phyloP scores from a whole-genome alignment of 345 rosid genomes.

The Schrenkiella parvula region DNA sequence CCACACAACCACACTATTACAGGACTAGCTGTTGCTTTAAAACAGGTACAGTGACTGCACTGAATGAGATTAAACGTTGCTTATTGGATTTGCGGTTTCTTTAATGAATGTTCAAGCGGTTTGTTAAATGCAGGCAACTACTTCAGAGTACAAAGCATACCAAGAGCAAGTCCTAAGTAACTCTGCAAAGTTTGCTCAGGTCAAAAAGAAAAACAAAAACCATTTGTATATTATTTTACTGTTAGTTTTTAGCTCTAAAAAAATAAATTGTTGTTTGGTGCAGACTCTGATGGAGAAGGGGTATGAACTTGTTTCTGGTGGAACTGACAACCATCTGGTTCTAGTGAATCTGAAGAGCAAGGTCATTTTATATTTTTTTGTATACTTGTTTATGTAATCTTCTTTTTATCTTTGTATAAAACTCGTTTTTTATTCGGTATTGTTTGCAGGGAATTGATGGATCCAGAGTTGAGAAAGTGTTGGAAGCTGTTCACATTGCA shows the following conservation, averaged over 20 bases:
- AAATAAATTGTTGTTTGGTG: conserved; percentile 21
- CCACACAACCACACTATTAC: conserved; percentile 98
- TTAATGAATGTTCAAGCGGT: background rate
- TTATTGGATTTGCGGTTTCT: background rate
- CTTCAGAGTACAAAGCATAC: conserved; percentile 92
- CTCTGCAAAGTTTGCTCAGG: conserved; percentile 82
- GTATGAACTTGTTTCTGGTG: conserved; percentile 95
- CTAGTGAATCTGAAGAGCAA: conserved; percentile 90
- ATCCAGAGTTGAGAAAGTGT: conserved; percentile 93
- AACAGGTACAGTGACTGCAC: conserved; percentile 49
- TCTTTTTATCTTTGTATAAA: background rate
- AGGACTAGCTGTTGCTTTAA: conserved; percentile 94
- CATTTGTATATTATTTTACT: background rate
- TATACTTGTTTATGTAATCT: background rate
- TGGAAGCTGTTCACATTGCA: conserved; percentile 97
- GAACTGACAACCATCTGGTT: conserved; percentile 96
- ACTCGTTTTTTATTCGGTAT: background rate
- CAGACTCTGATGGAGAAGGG: conserved; percentile 67
- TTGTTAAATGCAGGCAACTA: conserved; percentile 57
- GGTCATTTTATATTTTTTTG: conserved; percentile 42
- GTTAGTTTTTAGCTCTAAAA: background rate
- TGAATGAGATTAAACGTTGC: background rate
- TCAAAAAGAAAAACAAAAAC: background rate
- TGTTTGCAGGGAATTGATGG: conserved; percentile 81
- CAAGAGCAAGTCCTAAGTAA: conserved; percentile 97